Base-by-base conservation (phyloP, 2,329 filamentous ascomycete genomes). In the Aspergillus versicolor region DNA sequence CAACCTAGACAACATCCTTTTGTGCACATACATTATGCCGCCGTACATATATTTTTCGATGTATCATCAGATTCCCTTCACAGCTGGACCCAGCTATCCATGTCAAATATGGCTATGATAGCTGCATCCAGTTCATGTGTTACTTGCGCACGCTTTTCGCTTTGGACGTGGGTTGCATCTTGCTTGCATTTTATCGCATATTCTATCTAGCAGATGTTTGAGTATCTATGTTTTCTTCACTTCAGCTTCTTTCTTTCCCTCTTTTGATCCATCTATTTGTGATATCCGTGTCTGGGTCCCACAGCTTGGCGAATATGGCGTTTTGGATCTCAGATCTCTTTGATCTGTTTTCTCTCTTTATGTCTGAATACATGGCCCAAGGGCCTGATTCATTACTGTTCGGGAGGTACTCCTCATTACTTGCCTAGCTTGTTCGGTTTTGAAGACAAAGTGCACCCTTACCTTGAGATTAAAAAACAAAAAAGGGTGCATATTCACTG, bases 21-120 rank as follows among this genome's bases (percentile, higher is more conserved):
- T 45, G 49, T 44, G 67, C 68, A 72, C 66, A 72, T 70, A 71
- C 54, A 54, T 61, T 57, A 55, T 32, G 51, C 57, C 42, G 38
- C 53, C 55, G 63, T 65, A 66, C 58, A 66, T 65, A 66, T 61
- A 57, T 64, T 43, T 53, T 52, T 61, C 61, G 60, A 68, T 72
- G 66, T 71, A 70, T 64, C 59, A 71, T 67, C 67, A 70, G 55
- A 52, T 63, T 58, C 43, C 21, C 55, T 63, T 65, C 60, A 44
- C 47, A 34, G 43, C 57, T 52, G 58, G 61, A n/a, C 50, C 38
- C 45, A 22, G 59, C 44, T 51, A 60, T 56, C 54, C 55, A 55
- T 54, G 47, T 56, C 59, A 48, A 49, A n/a, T 47, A 54, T 50
- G 41, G 47, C 44, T 59, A 50, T 49, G 56, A 56, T 38, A 47